These are phyloP conservation scores for Exobasidium cylindrosporum DNA, from an alignment of 1,284 basidiomycete species.

Conservation along the genomic window DNA sequence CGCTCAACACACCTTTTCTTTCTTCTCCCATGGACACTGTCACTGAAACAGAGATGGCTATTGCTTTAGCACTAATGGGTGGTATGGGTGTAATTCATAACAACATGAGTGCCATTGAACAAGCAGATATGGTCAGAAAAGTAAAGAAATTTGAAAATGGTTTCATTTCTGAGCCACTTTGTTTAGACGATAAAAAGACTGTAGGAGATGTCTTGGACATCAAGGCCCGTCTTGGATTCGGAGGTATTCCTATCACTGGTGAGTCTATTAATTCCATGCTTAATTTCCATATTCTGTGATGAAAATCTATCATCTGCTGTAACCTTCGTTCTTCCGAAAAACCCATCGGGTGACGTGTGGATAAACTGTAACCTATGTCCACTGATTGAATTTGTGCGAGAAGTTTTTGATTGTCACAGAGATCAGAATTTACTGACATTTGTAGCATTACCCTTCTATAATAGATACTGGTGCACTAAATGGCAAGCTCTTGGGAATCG, in stretches of 20 bases:
- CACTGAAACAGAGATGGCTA: conserved; percentile 95
- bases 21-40: conserved; percentile 99
- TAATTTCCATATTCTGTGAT: conserved; percentile 55
- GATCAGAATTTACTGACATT: no score
- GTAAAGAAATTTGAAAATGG: conserved; percentile 96
- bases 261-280: conserved; percentile 49
- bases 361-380: conserved; percentile 57
- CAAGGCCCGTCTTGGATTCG: conserved; percentile 88
- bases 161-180: conserved; percentile 84
- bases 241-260: conserved; percentile 97
- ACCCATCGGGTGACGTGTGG: conserved; percentile 60
- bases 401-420: background rate
- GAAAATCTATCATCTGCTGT: conserved; percentile 59
- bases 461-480: conserved; percentile 82
- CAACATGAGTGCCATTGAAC: conserved; percentile 81
- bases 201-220: conserved; percentile 91
- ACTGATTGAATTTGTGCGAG: conserved; percentile 47
- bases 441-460: no score
- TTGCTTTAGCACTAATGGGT: conserved; percentile 65
- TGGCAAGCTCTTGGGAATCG: conserved; percentile 91
- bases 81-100: conserved; percentile 99
- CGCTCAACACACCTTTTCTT: conserved; percentile 91
- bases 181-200: conserved; percentile 73
- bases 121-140: conserved; percentile 93
- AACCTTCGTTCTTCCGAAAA: conserved; percentile 86